phyloP scores from a whole-genome alignment of 257 asterid species.

The Nicotiana tabacum region DNA sequence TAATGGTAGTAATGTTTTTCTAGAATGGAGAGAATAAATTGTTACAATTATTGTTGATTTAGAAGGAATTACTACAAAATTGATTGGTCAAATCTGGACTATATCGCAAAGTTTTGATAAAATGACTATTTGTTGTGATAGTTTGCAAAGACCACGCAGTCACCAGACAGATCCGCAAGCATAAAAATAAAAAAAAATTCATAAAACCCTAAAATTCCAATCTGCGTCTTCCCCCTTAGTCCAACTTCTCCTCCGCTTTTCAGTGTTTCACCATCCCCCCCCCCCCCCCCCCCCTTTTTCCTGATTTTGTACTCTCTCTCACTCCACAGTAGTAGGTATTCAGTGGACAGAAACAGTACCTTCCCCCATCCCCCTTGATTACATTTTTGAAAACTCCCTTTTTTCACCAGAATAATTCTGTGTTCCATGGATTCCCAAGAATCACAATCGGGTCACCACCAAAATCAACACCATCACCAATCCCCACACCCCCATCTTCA shows the following conservation, averaged over 20 bases:
- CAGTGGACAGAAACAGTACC: background rate
- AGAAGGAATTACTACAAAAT: too few species aligned
- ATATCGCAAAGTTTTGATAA: too few species aligned
- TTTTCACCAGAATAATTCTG: background rate
- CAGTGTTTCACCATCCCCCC: background rate
- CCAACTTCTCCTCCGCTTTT: constrained; percentile 4
- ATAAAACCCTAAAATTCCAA: constrained; percentile 9
- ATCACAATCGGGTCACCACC: constrained; percentile 32
- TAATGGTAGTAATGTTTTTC: too few species aligned
- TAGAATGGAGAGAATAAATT: too few species aligned
- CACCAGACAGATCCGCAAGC: background rate
- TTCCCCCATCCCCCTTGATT: background rate
- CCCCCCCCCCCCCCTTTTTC: background rate
- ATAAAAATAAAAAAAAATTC: background rate
- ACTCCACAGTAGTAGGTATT: background rate
- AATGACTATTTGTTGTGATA: too few species aligned
- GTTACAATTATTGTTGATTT: too few species aligned
- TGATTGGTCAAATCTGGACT: too few species aligned
- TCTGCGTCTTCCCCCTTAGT: background rate
- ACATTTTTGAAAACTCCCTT: background rate
- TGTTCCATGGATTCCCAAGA: constrained; percentile 49
- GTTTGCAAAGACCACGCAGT: too few species aligned
- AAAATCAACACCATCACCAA: constrained; percentile 17
- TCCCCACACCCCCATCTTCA: constrained; percentile 17
- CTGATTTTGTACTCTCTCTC: background rate